These are phyloP conservation scores for Phytophthora pisi DNA, from an alignment of 352 stramenopile genomes.

Conservation along the genomic window DNA sequence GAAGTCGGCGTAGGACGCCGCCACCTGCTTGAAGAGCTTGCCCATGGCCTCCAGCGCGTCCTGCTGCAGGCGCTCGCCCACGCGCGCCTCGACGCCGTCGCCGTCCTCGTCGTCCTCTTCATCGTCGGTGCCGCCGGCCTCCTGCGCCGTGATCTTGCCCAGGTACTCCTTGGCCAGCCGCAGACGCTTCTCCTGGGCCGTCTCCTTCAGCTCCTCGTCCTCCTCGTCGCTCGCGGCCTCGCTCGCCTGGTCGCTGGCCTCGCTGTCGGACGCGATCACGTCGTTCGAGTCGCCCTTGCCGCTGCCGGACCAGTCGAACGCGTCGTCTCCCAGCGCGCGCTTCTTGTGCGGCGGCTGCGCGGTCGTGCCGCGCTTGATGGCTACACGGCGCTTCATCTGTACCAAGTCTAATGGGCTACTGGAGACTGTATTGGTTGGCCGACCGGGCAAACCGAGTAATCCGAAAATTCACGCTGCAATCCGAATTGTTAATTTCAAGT, in stretches of 20 bases:
- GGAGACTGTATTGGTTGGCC: slow-evolving; percentile 37
- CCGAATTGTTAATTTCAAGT: too few species aligned
- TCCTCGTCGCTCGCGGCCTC: slow-evolving; percentile 53
- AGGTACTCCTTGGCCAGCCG: slow-evolving; percentile 91
- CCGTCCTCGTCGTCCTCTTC: slow-evolving; percentile 45
- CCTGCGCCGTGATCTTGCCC: slow-evolving; percentile 80
- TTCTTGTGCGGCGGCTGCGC: slow-evolving; percentile 56
- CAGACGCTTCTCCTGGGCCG: slow-evolving; percentile 88
- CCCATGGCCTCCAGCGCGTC: slow-evolving; percentile 87
- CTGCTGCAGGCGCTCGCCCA: slow-evolving; percentile 81
- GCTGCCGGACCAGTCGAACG: slow-evolving; percentile 75
- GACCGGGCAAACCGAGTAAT: not conserved
- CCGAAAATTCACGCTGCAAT: too few species aligned
- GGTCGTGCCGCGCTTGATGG: slow-evolving; percentile 62
- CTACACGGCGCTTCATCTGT: slow-evolving; percentile 41
- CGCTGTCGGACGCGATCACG: slow-evolving; percentile 78
- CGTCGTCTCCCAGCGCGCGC: slow-evolving; percentile 73
- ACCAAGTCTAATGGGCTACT: slow-evolving; percentile 10
- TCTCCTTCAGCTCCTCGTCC: slow-evolving; percentile 72
- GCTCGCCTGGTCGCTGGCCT: slow-evolving; percentile 42
- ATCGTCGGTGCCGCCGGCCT: slow-evolving; percentile 41
- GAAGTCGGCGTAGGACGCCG: slow-evolving; percentile 74
- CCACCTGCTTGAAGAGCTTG: slow-evolving; percentile 89
- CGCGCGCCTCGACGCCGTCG: slow-evolving; percentile 69
- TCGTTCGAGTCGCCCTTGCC: slow-evolving; percentile 48